These are phyloP conservation scores for Yamadazyma buinensis DNA, from an alignment of 1,139 yeast species.

Conservation along the genomic window DNA sequence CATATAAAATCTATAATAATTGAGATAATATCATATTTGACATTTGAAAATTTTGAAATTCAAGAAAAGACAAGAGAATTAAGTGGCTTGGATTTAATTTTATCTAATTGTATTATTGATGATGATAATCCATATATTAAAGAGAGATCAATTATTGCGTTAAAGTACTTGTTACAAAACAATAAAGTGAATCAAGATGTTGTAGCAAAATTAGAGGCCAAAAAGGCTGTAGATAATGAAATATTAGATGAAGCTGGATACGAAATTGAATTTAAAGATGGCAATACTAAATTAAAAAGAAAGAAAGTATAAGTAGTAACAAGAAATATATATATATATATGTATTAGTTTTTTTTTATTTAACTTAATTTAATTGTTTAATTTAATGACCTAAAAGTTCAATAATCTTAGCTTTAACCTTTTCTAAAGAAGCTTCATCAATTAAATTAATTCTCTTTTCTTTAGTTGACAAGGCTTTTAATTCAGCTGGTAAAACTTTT, in stretches of 20 bases:
- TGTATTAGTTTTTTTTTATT: no score
- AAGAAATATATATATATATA: background rate
- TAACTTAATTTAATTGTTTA: background rate
- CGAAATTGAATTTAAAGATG: constrained; percentile 34
- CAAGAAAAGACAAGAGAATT: constrained; percentile 67
- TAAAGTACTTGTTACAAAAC: constrained; percentile 60
- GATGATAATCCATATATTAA: constrained; percentile 84
- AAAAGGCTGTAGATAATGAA: constrained; percentile 27
- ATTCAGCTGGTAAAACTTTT: constrained; percentile 86
- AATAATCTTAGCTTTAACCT: constrained; percentile 70
- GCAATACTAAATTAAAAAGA: constrained; percentile 27
- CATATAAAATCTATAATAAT: constrained; percentile 57
- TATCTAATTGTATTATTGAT: constrained; percentile 84
- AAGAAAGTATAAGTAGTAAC: no score
- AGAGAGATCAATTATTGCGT: constrained; percentile 78
- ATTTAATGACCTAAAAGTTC: constrained; percentile 48
- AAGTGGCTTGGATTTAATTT: constrained; percentile 67
- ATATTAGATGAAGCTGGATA: constrained; percentile 39
- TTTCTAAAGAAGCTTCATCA: constrained; percentile 67
- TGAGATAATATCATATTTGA: constrained; percentile 57
- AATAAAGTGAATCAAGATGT: constrained; percentile 70
- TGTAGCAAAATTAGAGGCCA: constrained; percentile 52
- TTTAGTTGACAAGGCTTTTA: constrained; percentile 64
- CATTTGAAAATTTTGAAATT: constrained; percentile 45
- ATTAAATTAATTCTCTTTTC: constrained; percentile 76